phyloP scores from a whole-genome alignment of 2,329 filamentous ascomycete species.

The Lachnellula suecica region DNA sequence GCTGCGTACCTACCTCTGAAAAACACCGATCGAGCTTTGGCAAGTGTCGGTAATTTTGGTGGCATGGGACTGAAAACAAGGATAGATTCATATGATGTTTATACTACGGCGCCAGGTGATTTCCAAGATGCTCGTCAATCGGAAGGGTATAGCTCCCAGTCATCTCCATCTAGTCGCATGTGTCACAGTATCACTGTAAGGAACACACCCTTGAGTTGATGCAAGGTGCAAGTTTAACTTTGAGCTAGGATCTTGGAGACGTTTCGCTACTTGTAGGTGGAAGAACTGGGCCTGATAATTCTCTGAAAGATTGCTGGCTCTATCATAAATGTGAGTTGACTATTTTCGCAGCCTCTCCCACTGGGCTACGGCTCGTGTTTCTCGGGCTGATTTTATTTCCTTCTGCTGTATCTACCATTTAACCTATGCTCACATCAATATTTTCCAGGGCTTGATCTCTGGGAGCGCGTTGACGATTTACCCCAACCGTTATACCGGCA shows the following conservation, averaged over 20 bases:
- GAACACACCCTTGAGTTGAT: too few species aligned
- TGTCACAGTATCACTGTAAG: constrained; percentile 78
- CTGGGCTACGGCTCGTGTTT: too few species aligned
- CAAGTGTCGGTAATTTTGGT: constrained; percentile 30
- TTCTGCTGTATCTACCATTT: too few species aligned
- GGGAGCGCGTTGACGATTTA: constrained; percentile 66
- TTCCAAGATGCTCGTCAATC: neutral
- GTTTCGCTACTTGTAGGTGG: constrained; percentile 70
- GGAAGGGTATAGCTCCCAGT: neutral
- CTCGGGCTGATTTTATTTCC: too few species aligned
- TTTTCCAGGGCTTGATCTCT: constrained; percentile 40
- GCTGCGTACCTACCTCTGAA: constrained; percentile 50
- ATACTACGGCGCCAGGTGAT: constrained; percentile 19
- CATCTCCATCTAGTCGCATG: constrained; percentile 51
- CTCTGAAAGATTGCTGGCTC: constrained; percentile 74
- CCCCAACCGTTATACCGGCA: constrained; percentile 76
- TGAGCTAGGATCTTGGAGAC: neutral
- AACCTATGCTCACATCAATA: too few species aligned
- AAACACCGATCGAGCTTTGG: constrained; percentile 36
- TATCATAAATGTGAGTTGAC: constrained; percentile 45
- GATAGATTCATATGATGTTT: constrained; percentile 46
- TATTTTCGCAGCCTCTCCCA: constrained; percentile 28
- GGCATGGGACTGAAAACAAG: constrained; percentile 41
- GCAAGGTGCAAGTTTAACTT: too few species aligned
- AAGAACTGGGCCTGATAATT: constrained; percentile 70